Evolutionary conservation across 176 grass and related monocot genomes (phyloP), one percentile per base, ranked within the genome.

Genomic region (Oryza coarctata): DNA sequence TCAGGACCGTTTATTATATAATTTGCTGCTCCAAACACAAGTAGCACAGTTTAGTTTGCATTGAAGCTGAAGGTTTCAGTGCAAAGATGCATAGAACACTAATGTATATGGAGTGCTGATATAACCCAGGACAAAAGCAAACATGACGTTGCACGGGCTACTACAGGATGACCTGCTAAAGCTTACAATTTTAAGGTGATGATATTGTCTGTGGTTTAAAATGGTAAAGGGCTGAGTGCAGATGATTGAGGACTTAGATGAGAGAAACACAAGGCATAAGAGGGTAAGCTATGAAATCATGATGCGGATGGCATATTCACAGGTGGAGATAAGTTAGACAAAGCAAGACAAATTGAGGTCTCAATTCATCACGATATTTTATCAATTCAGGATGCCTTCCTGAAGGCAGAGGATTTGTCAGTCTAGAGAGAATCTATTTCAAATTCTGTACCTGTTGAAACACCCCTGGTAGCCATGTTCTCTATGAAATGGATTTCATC

Each of bases 401-500:
- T 60, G n/a, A 60, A 60, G 9, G 9, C 9, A 65, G 27, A 83
- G 52, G 71, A 47, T 65, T n/a, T 40, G 6, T 49, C 40, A 57
- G 25, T 36, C 18, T 44, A 64, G 14, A 85, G 14, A 85, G 15
- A 60, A 26, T 73, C 44, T 68, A 31, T 8, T 79, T 55, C 23
- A 57, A 65, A 7, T 82, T 82, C 3, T 80, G 47, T 85, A 95
- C 95, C 95, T 95, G 88, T 91, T 65, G 68, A 73, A 61, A 88
- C 90, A 62, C 95, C 90, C 82, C 89, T 91, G 71, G 89, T 25
- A 12, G 76, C 90, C 84, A 93, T 69, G 55, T 84, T 84, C 82
- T 88, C 94, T 47, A 91, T 63, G 32, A 91, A 91, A 77, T 86
- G 80, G 67, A 97, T 90, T 86, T 97, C 94, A 87, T 84, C 89